Percentiles rank a stretch among this genome's conserved stretches.
These are phyloP conservation scores for Colletotrichum simmondsii DNA, from an alignment of 2,329 filamentous ascomycete species.

Conservation along the genomic window DNA sequence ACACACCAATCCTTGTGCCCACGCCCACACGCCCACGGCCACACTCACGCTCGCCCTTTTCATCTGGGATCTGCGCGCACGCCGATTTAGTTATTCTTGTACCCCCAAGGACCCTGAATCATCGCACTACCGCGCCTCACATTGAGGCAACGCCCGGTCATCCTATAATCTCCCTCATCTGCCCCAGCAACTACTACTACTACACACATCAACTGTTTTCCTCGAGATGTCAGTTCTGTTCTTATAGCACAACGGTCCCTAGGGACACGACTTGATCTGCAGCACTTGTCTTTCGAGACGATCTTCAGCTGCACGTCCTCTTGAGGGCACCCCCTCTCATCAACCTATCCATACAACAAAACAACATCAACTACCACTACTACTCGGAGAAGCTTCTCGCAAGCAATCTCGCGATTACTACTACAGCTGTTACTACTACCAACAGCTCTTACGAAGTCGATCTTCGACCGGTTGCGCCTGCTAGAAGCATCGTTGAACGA, in stretches of 20 bases:
- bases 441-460: constrained; percentile 20
- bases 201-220: not conserved
- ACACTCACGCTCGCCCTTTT: constrained; percentile 18
- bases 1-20: constrained; percentile 11
- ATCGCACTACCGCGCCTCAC: constrained; percentile 25
- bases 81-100: constrained; percentile 29
- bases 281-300: constrained; percentile 28
- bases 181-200: constrained; percentile 8
- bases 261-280: constrained; percentile 50
- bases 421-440: not conserved
- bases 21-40: not conserved
- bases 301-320: constrained; percentile 27
- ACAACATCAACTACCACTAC: not conserved
- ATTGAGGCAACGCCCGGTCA: constrained; percentile 29
- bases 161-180: constrained; percentile 35
- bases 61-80: constrained; percentile 26
- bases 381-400: not conserved
- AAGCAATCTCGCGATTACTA: not conserved
- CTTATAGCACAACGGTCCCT: constrained; percentile 56
- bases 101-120: constrained; percentile 34
- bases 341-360: constrained; percentile 11
- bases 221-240: constrained; percentile 41
- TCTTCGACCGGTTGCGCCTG: constrained; percentile 24
- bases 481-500: constrained; percentile 34
- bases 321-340: constrained; percentile 22